Base-by-base conservation (phyloP, 1,139 yeast genomes). In the Scheffersomyces titani region DNA sequence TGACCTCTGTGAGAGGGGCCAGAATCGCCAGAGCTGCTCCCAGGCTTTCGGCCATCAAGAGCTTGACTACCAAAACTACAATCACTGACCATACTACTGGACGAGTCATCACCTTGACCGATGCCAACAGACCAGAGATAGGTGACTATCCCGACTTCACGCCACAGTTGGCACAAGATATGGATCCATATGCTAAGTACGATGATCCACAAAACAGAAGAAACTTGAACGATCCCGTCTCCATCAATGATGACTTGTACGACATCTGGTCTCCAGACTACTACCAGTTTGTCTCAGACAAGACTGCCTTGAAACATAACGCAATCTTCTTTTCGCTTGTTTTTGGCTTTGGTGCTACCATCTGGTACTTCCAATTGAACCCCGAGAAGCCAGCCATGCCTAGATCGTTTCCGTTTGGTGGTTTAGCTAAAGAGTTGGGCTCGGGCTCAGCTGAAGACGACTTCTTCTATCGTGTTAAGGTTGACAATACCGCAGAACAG, bases 221-320 rank as follows among this genome's bases (percentile, higher is more conserved):
- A 76, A 90, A 90, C 78, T 76, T 83, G 63, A 84, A 85, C 62
- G 94, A 91, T 62, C 91, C 92, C 50, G 73, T 89, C 60, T 84
- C 87, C 68, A 85, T 86, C 55, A 84, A 87, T 63, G 90, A 87
- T 63, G 97, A 91, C 68, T 75, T 84, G 70, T 80, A 87, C 68
- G 94, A 91, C 70, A 83, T 90, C 80, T 91, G 97, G 97, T 86
- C 97, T 13, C 96, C 97, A 19, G 96, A 90, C 68, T 83, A 87
- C 68, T 87, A 80, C 70, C 86, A 86, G 65, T 71, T 78, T 52
- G 89, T 86, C 50, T 76, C 84, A 48, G 88, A 89, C 71, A 71
- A 75, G 57, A 80, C 85, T 49, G 97, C 97, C 2, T 72, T 87
- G 56, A 80, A 77, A 62, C 81, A 77, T 61, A 78, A 78, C 58